A percentile compares a stretch with the other conserved stretches of the same genome.
Evolutionary conservation across 2,329 filamentous ascomycete species (phyloP).

Genomic region (Penicillium psychrosexuale): DNA sequence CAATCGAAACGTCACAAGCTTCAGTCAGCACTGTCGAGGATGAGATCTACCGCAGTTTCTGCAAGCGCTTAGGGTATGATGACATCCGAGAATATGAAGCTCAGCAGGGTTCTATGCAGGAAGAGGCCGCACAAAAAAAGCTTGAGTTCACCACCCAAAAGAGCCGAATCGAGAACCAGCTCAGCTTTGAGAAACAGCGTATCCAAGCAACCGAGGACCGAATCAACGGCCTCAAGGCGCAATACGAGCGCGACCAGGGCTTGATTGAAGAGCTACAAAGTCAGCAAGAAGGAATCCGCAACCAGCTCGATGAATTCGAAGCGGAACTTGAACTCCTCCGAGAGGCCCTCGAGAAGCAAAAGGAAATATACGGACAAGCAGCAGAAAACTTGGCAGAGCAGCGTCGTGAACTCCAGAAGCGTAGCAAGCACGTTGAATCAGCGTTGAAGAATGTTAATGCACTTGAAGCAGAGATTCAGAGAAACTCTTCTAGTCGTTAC

Average conservation of each 20-base stretch:
- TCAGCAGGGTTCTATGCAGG: slow-evolving; percentile 86
- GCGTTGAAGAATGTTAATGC: slow-evolving; percentile 70
- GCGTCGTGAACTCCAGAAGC: slow-evolving; percentile 75
- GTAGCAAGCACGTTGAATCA: slow-evolving; percentile 76
- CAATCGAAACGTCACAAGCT: slow-evolving; percentile 55
- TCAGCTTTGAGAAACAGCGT: slow-evolving; percentile 66
- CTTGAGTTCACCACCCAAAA: slow-evolving; percentile 80
- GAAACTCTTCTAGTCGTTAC: slow-evolving; percentile 79
- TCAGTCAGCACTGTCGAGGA: slow-evolving; percentile 82
- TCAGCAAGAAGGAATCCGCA: slow-evolving; percentile 72
- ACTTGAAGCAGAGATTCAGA: slow-evolving; percentile 82
- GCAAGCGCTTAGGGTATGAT: slow-evolving; percentile 77
- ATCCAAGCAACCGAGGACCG: slow-evolving; percentile 68
- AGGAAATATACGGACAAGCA: slow-evolving; percentile 64
- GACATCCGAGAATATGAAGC: slow-evolving; percentile 92
- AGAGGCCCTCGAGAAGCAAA: slow-evolving; percentile 67
- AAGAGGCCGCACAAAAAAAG: slow-evolving; percentile 83
- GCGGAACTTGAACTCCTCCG: slow-evolving; percentile 74
- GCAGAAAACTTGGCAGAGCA: slow-evolving; percentile 74
- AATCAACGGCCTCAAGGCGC: slow-evolving; percentile 64
- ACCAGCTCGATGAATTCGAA: slow-evolving; percentile 67
- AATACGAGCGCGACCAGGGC: slow-evolving; percentile 63
- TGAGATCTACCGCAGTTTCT: slow-evolving; percentile 81
- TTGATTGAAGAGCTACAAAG: slow-evolving; percentile 68
- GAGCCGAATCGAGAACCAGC: slow-evolving; percentile 58